Conservation (phyloP, 129 eudicot species). For the Helianthus annuus region DNA sequence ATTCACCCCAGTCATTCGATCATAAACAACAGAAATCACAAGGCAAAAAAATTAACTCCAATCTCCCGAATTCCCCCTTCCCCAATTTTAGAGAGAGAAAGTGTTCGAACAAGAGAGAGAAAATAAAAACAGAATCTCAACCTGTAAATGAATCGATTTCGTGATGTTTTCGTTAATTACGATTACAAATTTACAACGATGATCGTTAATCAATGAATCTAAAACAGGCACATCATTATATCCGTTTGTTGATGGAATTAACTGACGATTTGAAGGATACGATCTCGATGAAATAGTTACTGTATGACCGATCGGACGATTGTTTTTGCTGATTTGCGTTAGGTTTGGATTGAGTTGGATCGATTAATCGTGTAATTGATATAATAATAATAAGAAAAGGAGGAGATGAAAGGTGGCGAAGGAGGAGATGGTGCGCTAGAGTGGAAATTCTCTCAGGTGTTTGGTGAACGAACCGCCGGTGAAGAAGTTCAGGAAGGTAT, state of each 20-base stretch:
- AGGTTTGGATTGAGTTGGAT: slow-evolving; percentile 21
- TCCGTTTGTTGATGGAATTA: slow-evolving; percentile 32
- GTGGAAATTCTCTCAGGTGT: slow-evolving; percentile 90
- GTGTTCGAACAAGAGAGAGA: slow-evolving; percentile 27
- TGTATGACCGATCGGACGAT: slow-evolving; percentile 35
- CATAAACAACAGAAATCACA: slow-evolving; percentile 23
- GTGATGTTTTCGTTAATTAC: slow-evolving; percentile 1
- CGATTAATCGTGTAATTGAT: slow-evolving; percentile 12
- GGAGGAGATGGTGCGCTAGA: slow-evolving; percentile 64
- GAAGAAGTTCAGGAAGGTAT: slow-evolving; percentile 72
- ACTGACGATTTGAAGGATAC: slow-evolving; percentile 29
- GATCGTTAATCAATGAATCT: slow-evolving; percentile 39
- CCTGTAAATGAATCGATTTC: slow-evolving; percentile 19
- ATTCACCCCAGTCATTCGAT: slow-evolving; percentile 14
- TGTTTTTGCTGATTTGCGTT: slow-evolving; percentile 23
- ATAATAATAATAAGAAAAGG: slow-evolving; percentile 8
- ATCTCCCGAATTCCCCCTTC: slow-evolving; percentile 31
- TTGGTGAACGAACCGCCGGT: slow-evolving; percentile 71
- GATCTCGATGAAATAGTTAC: slow-evolving; percentile 23
- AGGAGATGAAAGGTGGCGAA: slow-evolving; percentile 60
- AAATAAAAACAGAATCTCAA: not conserved
- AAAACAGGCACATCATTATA: slow-evolving; percentile 19
- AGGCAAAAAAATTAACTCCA: slow-evolving; percentile 21
- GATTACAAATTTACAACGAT: slow-evolving; percentile 5
- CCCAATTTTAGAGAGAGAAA: slow-evolving; percentile 29